Percentiles rank a stretch among this genome's conserved stretches.
These are phyloP conservation scores for Aegilops sharonensis DNA, from an alignment of 176 grass and related monocot species.

Conservation along the genomic window DNA sequence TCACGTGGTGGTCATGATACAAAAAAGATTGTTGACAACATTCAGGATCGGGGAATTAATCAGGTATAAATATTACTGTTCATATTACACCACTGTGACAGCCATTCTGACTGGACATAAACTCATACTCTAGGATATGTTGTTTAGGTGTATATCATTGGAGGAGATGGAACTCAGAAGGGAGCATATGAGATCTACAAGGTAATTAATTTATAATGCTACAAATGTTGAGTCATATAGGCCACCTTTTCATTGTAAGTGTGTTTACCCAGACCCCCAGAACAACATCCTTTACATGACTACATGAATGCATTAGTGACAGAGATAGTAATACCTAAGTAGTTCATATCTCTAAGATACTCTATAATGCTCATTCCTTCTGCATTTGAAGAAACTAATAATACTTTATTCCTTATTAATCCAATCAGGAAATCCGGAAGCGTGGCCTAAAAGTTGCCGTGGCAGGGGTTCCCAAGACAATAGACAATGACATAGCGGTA, in stretches of 20 bases:
- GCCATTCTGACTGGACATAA: background rate
- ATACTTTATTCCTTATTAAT: slow-evolving; percentile 13
- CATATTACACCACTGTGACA: slow-evolving; percentile 14
- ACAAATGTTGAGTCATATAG: background rate
- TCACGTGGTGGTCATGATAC: slow-evolving; percentile 97
- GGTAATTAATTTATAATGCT: slow-evolving; percentile 29
- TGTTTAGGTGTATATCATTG: slow-evolving; percentile 80
- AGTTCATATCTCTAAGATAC: background rate
- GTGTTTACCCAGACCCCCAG: background rate
- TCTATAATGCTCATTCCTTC: background rate
- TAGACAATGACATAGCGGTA: slow-evolving; percentile 95
- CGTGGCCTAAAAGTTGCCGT: slow-evolving; percentile 75
- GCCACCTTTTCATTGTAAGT: background rate
- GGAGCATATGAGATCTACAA: slow-evolving; percentile 87
- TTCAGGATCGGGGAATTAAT: slow-evolving; percentile 95
- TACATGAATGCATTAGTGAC: background rate
- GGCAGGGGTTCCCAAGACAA: slow-evolving; percentile 80
- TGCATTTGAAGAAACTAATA: background rate
- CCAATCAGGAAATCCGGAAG: slow-evolving; percentile 69
- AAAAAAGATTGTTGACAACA: slow-evolving; percentile 94
- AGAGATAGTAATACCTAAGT: background rate
- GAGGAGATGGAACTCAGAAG: slow-evolving; percentile 89
- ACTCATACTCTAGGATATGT: slow-evolving; percentile 9
- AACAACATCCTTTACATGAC: background rate
- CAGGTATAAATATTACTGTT: slow-evolving; percentile 62